Percentiles rank a stretch among this genome's conserved stretches.
These are phyloP conservation scores for Xylaria sp. DNA, from an alignment of 2,329 filamentous ascomycete genomes.

Conservation along the genomic window DNA sequence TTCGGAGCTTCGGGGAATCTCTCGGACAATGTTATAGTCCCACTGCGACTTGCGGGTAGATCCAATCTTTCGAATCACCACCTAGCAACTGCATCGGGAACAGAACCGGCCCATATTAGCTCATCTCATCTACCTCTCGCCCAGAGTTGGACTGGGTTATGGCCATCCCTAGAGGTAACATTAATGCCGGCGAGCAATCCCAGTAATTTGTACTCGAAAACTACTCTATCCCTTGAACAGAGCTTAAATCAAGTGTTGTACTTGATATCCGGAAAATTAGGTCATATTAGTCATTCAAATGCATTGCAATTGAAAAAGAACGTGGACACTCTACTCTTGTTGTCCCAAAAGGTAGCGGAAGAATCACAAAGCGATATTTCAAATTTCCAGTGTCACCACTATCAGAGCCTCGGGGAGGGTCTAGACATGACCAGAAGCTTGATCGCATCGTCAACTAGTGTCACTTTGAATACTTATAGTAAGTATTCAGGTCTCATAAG, in stretches of 20 bases:
- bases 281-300: slow-evolving; percentile 4
- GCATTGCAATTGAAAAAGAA: slow-evolving; percentile 11
- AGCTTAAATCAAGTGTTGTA: slow-evolving; percentile 6
- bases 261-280: slow-evolving; percentile 8
- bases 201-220: background rate
- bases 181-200: background rate
- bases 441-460: slow-evolving; percentile 5
- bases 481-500: slow-evolving; percentile 10
- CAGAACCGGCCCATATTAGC: background rate
- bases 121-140: background rate
- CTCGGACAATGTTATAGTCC: background rate
- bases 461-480: slow-evolving; percentile 21
- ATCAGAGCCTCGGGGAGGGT: background rate
- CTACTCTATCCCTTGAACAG: background rate
- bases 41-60: background rate
- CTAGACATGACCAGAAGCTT: slow-evolving; percentile 13
- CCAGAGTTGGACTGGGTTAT: background rate
- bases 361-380: background rate
- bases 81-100: background rate
- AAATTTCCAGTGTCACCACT: background rate
- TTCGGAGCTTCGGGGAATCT: background rate
- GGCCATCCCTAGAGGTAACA: background rate
- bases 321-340: slow-evolving; percentile 9
- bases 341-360: slow-evolving; percentile 14
- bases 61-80: background rate